Base-by-base conservation (phyloP, 2,329 filamentous ascomycete genomes). In the Arthrobotrys sinensis region DNA sequence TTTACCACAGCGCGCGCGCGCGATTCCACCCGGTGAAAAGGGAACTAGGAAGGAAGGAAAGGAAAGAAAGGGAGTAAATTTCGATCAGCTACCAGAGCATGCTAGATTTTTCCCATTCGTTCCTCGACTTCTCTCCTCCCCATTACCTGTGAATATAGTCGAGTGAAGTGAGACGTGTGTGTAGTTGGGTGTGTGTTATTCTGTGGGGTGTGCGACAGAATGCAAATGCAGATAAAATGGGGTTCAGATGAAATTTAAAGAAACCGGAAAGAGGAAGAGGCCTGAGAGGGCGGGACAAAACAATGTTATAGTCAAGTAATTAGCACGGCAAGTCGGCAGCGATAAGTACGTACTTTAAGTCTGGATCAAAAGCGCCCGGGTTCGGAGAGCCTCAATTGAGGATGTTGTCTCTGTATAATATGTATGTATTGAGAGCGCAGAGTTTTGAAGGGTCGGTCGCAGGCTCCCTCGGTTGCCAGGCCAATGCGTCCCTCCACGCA, bases 401-500 rank as follows among this genome's bases (percentile, higher is more conserved):
- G 24, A 38, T 38, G n/a, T n/a, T n/a, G n/a, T n/a, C n/a, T n/a
- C n/a, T n/a, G n/a, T n/a, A n/a, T n/a, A n/a, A n/a, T n/a, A n/a
- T n/a, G n/a, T n/a, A n/a, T n/a, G n/a, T n/a, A n/a, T n/a, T n/a
- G n/a, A n/a, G n/a, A n/a, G 34, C 21, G 14, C 21, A n/a, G 40
- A 48, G 34, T 36, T 62, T 62, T 34, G 38, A 8, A 21, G 62
- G 21, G 21, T 19, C 3, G 28, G n/a, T 28, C 19, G 24, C 16
- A 11, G 11, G 28, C n/a, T 19, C 55, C 24, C 24, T 28, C 28
- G 32, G 71, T 76, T 76, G 71, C 71, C 71, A 53, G 71, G 71
- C 71, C 71, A 76, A 76, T 76, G 64, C 40, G 10, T 52, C n/a
- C 52, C 52, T 32, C 8, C n/a, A n/a, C n/a, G n/a, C n/a, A n/a